Evolutionary conservation across 768 basidiomycete genomes (phyloP), one percentile per base, ranked within the genome.

Genomic region (Mrakia gelida): DNA sequence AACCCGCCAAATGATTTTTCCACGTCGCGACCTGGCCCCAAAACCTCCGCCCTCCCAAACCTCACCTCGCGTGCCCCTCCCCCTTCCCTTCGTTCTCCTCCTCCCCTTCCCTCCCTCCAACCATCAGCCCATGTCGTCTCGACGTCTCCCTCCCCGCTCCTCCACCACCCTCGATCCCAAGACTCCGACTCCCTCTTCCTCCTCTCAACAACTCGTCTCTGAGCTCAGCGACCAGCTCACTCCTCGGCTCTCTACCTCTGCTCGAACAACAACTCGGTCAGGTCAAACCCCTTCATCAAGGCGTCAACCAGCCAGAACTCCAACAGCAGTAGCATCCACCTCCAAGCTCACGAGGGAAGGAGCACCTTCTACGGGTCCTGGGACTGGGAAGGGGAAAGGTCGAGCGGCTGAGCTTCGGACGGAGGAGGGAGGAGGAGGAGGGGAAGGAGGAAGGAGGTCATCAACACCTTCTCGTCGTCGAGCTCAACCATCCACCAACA

Each of bases 341-440:
- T 34, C 34, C 3, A 68, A 32, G 23, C 38, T 34, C 23, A 4
- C 30, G 3, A 26, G 34, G 9, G 34, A 68, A 6, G 65, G 26
- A 59, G 59, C n/a, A n/a, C n/a, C n/a, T 10, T 59, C 38, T 34
- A 68, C 3, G 32, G 38, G n/a, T n/a, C n/a, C n/a, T n/a, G n/a
- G 63, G 15, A 15, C 65, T 38, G 65, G 41, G 34, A 70, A 70
- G 67, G 67, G 67, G 8, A 70, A 70, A 11, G 67, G 67, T 16
- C 13, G 67, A 26, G 34, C 67, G 1, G 41, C 13, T 21, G 67
- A 38, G 67, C 21, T 70, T 11, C 9, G 32, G 21, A 16, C 18
- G 63, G 63, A 15, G 30, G 45, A 45, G 45, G 15, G 11, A 45
- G 45, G 45, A 45, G 45, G 45, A 43, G 41, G 67, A 45, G 18